Evolutionary conservation across 2,329 filamentous ascomycete genomes (phyloP).

Genomic region (Fusarium sp.): DNA sequence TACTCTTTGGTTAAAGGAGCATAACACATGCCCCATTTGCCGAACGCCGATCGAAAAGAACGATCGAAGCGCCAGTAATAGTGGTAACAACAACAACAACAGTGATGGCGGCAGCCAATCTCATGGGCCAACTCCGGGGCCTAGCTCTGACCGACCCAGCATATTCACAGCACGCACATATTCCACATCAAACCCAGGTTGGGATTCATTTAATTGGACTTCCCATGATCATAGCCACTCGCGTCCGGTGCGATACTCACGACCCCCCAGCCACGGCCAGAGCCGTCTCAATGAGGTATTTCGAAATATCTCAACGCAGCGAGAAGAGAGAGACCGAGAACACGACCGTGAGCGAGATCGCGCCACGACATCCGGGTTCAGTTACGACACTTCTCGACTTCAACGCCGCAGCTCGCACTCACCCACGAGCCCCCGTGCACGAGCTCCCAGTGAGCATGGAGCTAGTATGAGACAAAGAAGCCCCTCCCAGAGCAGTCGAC

Average conservation of each 20-base stretch:
- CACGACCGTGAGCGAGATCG: conserved; percentile 41
- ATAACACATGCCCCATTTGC: conserved; percentile 92
- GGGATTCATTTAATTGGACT: conserved; percentile 2
- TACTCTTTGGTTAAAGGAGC: conserved; percentile 84
- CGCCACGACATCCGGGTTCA: conserved; percentile 43
- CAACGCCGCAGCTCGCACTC: conserved; percentile 55
- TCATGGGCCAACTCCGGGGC: conserved; percentile 25
- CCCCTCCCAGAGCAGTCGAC: conserved; percentile 53
- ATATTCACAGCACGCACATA: conserved; percentile 15
- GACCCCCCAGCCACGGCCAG: conserved; percentile 47
- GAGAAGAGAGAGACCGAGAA: conserved; percentile 43
- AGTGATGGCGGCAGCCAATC: conserved; percentile 12
- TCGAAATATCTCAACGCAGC: conserved; percentile 46
- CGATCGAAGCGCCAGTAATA: conserved; percentile 31
- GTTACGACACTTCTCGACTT: conserved; percentile 51
- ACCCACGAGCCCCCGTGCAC: conserved; percentile 51
- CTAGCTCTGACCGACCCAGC: conserved; percentile 19
- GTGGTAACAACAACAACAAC: conserved; percentile 13
- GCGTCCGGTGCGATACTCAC: conserved; percentile 35
- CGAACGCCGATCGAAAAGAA: conserved; percentile 67
- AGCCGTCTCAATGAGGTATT: conserved; percentile 49
- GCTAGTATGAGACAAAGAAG: conserved; percentile 54
- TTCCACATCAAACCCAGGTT: background rate
- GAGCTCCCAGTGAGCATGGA: conserved; percentile 47
- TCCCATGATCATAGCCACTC: conserved; percentile 8